These are phyloP conservation scores for Artemisia tridentata DNA, from an alignment of 129 eudicot genomes.

Conservation along the genomic window DNA sequence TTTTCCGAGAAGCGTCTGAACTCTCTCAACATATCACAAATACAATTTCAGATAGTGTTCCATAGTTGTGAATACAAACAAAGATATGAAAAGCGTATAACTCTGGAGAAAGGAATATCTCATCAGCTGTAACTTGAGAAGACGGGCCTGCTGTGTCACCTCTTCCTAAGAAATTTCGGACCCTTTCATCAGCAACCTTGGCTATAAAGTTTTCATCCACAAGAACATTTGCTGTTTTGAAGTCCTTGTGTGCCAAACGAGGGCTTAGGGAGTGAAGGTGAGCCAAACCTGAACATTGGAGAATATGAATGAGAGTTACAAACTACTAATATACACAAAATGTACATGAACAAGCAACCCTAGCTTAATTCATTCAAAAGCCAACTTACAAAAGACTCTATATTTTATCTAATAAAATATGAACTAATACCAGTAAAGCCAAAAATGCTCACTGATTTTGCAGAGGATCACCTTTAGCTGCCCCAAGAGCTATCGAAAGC, in stretches of 20 bases:
- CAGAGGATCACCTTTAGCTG: too few species aligned
- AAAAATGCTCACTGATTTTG: too few species aligned
- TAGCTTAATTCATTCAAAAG: too few species aligned
- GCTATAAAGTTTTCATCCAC: conserved; percentile 93
- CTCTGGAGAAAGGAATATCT: conserved; percentile 90
- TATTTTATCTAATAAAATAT: too few species aligned
- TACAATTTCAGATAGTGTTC: conserved; percentile 8
- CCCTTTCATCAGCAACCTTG: conserved; percentile 93
- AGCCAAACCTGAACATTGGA: conserved; percentile 56
- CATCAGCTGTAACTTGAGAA: conserved; percentile 70
- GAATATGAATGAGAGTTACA: too few species aligned
- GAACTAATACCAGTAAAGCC: too few species aligned
- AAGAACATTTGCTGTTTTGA: conserved; percentile 89
- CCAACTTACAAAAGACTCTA: too few species aligned
- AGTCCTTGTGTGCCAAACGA: conserved; percentile 89
- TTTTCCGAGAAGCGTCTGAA: too few species aligned
- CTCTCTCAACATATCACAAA: conserved; percentile 69
- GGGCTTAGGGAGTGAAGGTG: conserved; percentile 92
- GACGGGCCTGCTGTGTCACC: conserved; percentile 72
- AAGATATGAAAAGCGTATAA: conserved; percentile 32
- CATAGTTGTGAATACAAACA: not conserved
- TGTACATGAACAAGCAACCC: too few species aligned
- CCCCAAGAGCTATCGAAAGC: too few species aligned
- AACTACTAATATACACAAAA: too few species aligned
- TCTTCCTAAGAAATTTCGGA: conserved; percentile 77